Percentiles rank a stretch among this genome's conserved stretches.
These are phyloP conservation scores for Amanita fuliginea DNA, from an alignment of 768 basidiomycete genomes.

Conservation along the genomic window DNA sequence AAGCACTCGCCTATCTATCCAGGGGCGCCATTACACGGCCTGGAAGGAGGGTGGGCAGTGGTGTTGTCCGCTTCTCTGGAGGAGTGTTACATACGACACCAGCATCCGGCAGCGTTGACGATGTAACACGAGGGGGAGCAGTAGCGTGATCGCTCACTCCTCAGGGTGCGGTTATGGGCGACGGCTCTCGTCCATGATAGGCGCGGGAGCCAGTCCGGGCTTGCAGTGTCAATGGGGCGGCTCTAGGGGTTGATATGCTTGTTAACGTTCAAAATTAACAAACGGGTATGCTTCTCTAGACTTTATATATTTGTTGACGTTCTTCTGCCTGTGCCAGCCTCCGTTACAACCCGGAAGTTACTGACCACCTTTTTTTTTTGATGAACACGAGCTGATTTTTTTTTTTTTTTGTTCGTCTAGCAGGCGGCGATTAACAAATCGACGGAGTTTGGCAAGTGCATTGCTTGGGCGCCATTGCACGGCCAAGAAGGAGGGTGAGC, in stretches of 20 bases:
- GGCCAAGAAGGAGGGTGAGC: conserved; percentile 2
- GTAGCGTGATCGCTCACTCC: too few relatives aligned
- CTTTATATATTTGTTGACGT: not conserved
- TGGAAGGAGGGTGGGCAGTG: conserved; percentile 2
- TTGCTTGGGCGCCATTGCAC: not conserved
- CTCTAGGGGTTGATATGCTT: not conserved
- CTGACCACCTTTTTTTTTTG: not conserved
- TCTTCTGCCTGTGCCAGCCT: too few relatives aligned
- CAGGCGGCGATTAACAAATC: too few relatives aligned
- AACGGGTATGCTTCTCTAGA: not conserved
- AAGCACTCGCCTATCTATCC: not conserved
- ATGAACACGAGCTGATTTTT: not conserved
- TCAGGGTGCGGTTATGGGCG: not conserved
- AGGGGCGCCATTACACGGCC: not conserved
- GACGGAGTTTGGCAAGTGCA: not conserved
- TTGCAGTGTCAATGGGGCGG: not conserved
- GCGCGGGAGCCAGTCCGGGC: not conserved
- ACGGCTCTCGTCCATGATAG: not conserved
- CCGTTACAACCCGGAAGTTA: not conserved
- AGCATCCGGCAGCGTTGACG: too few relatives aligned
- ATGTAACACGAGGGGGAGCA: too few relatives aligned
- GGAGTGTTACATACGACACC: conserved; percentile 1
- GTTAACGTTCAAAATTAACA: not conserved
- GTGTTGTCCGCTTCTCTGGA: conserved; percentile 4
- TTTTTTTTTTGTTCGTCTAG: too few relatives aligned